phyloP scores from a whole-genome alignment of 2,329 filamentous ascomycete genomes.

The Sporothrix dimorphospora region DNA sequence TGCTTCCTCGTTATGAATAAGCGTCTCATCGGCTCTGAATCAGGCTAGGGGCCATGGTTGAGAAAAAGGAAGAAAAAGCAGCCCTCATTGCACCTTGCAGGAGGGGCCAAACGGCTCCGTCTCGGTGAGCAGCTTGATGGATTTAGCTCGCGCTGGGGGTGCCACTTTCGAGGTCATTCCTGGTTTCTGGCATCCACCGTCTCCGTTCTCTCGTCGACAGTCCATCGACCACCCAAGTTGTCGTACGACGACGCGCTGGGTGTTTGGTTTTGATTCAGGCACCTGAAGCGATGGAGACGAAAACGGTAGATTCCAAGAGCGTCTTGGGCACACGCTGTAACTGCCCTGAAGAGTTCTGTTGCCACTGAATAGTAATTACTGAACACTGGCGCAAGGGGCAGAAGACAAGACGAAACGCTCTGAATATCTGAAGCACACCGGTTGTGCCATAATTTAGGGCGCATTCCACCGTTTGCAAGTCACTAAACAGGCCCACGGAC shows the following conservation, averaged over 20 bases:
- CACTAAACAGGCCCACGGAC: neutral
- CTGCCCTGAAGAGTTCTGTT: neutral
- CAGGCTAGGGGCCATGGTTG: too few species aligned
- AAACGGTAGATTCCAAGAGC: neutral
- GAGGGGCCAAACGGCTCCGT: neutral
- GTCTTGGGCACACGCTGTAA: neutral
- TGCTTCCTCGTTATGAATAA: too few species aligned
- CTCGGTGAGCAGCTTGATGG: neutral
- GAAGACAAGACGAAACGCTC: neutral
- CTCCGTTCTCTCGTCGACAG: neutral
- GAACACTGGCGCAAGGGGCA: neutral
- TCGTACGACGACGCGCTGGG: neutral
- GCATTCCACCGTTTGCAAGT: neutral
- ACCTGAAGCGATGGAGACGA: neutral
- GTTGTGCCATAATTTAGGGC: neutral
- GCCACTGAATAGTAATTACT: neutral
- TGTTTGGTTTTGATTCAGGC: neutral
- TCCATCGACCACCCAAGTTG: neutral
- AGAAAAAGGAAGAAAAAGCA: neutral
- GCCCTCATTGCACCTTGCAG: neutral
- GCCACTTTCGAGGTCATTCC: slow-evolving; percentile 17
- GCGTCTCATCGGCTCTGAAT: too few species aligned
- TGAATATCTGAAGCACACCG: neutral
- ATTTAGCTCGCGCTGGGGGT: neutral
- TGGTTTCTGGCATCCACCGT: neutral